Evolutionary conservation across 2,329 filamentous ascomycete species (phyloP), one percentile per base, ranked within the genome.

Genomic region (Cercospora janseana): DNA sequence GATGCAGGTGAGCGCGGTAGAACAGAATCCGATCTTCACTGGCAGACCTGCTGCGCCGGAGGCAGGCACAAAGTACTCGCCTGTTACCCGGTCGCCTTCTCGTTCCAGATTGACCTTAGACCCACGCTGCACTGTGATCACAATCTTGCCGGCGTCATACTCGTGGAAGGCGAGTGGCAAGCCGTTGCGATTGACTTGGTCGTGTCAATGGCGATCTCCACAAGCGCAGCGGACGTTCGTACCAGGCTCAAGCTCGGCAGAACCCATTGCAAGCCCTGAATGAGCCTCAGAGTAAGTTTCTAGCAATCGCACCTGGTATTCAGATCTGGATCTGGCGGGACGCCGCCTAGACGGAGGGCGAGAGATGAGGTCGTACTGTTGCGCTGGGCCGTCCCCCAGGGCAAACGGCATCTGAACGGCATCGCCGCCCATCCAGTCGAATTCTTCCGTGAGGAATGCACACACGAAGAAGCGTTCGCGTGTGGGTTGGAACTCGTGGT

Each of bases 351-450:
- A 37, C 9, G 13, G 4, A 10, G 28, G 47, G 4, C 38, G 43
- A 7, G 29, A 26, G 27, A 46, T 32, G 15, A 41, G 46, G 6
- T 46, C 46, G 18, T 41, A 20, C 1, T 23, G 26, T 16, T 37
- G 20, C 7, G 46, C 15, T 6, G 46, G 41, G 20, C 31, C 51
- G 20, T 32, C 15, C 26, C 42, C 23, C 15, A 53, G 28, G 7
- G 40, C 46, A 35, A 53, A 49, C 5, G 18, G 32, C 32, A 45
- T 28, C 4, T 21, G 34, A 3, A 46, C 24, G 6, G 13, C 42
- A 28, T 53, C 34, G 4, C 12, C 41, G 8, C 34, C 35, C 51
- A 53, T 53, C 32, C 51, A 49, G 34, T 53, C 51, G 41, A 53
- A 53, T 9, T 43, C 42, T 20, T 53, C 51, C 24, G 43, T 53